Evolutionary conservation across 108 stramenopile genomes (phyloP), one percentile per base, ranked within the genome.

Genomic region (Nitzschia sp.): DNA sequence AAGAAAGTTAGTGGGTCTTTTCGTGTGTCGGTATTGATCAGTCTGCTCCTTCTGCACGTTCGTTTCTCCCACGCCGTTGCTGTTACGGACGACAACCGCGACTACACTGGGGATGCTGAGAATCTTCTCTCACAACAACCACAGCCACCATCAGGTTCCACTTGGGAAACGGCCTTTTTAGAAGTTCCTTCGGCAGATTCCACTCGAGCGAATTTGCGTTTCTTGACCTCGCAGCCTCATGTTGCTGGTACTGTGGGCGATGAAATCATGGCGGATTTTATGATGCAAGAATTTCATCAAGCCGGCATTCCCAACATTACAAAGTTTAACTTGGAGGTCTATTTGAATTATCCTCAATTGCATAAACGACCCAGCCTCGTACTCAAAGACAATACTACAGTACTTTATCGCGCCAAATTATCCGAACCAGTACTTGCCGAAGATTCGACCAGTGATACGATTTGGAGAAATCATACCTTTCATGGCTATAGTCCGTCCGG

Each of bases 231-330:
- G 4, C 54, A 67, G 46, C 78, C 84, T 9, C 87, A 88, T 38
- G 74, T 85, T 33, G 87, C 87, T 6, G 87, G 87, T 18, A 85
- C 87, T 15, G 56, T 54, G 2, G 87, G 87, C 8, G 88, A 89
- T 71, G 45, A 54, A 15, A 38, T 77, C 27, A 82, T 84, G 83
- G 88, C 85, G 13, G 51, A 83, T 23, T 89, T 74, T 66, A 82
- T 86, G n/a, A 47, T 34, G 28, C 53, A 68, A 28, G 48, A 59
- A 42, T 65, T 86, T 26, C 23, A 38, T 11, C 38, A 78, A 15
- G 64, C 66, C 18, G 85, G 85, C 4, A 61, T 85, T 18, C 70
- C 71, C 3, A 19, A 68, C 0, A 81, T 75, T 25, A 45, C 73
- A n/a, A 82, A 66, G 26, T 58, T 72, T 59, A 53, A 78, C 3